phyloP scores from a whole-genome alignment of 805 yeast species.

The Metschnikowia proteae region DNA sequence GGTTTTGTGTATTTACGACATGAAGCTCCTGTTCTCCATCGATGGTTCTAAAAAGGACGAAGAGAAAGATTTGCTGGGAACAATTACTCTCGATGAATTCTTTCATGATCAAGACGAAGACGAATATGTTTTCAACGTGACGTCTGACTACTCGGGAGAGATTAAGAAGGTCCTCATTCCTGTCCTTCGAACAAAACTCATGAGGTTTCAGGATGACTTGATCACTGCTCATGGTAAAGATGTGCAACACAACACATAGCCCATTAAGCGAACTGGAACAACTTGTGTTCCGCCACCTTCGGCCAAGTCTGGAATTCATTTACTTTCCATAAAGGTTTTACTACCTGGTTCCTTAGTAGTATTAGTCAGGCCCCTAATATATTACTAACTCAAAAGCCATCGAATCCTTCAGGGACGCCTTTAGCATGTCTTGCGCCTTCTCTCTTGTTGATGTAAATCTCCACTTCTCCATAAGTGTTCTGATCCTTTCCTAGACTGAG shows the following conservation, averaged over 20 bases:
- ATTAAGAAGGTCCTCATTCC: constrained; percentile 54
- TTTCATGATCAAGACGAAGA: constrained; percentile 74
- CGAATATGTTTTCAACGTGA: constrained; percentile 52
- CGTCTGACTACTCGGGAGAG: constrained; percentile 36
- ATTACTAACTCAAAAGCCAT: constrained; percentile 17
- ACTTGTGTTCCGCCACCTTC: background rate
- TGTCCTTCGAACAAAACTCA: constrained; percentile 42
- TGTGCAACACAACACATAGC: constrained; percentile 45
- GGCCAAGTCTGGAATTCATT: background rate
- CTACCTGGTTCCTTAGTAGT: background rate
- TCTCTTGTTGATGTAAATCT: constrained; percentile 39
- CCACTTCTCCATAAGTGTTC: constrained; percentile 50
- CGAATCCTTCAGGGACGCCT: constrained; percentile 88
- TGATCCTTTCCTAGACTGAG: constrained; percentile 45
- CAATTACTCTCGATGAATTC: constrained; percentile 58
- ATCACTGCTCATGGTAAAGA: constrained; percentile 59
- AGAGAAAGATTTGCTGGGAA: constrained; percentile 38
- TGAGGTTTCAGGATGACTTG: constrained; percentile 60
- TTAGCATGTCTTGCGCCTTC: constrained; percentile 67
- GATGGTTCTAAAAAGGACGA: constrained; percentile 38
- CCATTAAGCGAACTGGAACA: background rate
- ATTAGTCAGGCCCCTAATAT: background rate
- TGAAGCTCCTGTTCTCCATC: constrained; percentile 47
- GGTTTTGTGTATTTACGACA: constrained; percentile 70
- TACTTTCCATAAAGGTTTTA: background rate